phyloP scores from a whole-genome alignment of 306 rosid species.

The Biancaea sappan region DNA sequence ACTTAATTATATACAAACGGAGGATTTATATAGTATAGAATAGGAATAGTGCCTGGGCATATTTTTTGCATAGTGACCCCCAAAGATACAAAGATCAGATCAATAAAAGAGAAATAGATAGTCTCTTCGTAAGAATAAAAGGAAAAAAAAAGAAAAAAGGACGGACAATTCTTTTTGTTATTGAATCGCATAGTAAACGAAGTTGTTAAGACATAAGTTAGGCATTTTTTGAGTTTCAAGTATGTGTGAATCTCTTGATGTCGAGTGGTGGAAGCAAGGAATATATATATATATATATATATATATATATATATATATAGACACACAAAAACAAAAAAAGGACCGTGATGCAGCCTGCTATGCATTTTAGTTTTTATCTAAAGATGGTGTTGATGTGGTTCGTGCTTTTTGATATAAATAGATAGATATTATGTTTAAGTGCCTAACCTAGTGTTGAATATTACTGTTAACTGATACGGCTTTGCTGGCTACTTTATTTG shows the following conservation, averaged over 20 bases:
- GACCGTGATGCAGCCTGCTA: not conserved
- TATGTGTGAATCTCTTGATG: slow-evolving; percentile 21
- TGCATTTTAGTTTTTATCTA: not conserved
- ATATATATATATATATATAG: not conserved
- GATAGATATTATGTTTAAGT: not conserved
- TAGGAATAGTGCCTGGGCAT: not conserved
- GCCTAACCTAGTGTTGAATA: slow-evolving; percentile 2
- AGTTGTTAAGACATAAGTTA: slow-evolving; percentile 7
- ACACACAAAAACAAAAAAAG: not conserved
- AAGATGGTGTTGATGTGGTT: not conserved
- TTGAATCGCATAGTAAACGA: slow-evolving; percentile 1
- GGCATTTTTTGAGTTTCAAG: slow-evolving; percentile 31
- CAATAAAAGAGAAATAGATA: slow-evolving; percentile 1
- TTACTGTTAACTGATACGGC: not conserved
- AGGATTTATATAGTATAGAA: not conserved
- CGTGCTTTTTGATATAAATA: not conserved
- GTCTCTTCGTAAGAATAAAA: not conserved
- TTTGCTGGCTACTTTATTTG: slow-evolving; percentile 32
- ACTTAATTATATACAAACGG: slow-evolving; percentile 9
- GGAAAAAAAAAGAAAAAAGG: not conserved
- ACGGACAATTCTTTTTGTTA: not conserved
- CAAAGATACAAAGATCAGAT: not conserved
- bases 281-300: not conserved
- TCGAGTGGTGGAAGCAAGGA: slow-evolving; percentile 14
- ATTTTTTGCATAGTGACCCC: not conserved